Base-by-base conservation (phyloP, 2,329 filamentous ascomycete genomes). In the Elsinoe australis region DNA sequence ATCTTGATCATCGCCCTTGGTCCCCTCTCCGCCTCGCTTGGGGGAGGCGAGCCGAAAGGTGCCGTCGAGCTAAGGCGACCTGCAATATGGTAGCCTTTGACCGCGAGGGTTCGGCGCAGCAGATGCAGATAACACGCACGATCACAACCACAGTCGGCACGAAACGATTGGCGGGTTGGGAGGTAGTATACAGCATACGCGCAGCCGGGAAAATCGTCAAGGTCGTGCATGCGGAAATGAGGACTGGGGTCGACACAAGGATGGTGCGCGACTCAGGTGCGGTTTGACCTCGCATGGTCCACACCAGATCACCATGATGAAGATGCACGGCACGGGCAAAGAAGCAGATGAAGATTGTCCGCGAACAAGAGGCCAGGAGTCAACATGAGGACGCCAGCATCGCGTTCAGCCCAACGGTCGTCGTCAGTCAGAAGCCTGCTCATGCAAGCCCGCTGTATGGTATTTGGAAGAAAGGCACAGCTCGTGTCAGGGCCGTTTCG, bases 1-100 rank as follows among this genome's bases (percentile, higher is more conserved):
- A 44, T 32, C 24, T 44, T 26, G 21, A 19, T 44, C 14, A 44
- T 44, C 39, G 39, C 29, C 39, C n/a, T n/a, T n/a, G n/a, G n/a
- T n/a, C 19, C 36, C 36, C 26, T 21, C 26, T 21, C 10, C 26
- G 36, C 39, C 31, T 44, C 39, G 39, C 26, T 44, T 44, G 26
- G 24, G 39, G 39, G 21, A 44, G 17, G 28, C 39, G 39, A 24
- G 17, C 38, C 38, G 38, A 29, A 28, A 31, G 18, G 24, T n/a
- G n/a, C n/a, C n/a, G n/a, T n/a, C n/a, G n/a, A n/a, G n/a, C n/a
- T n/a, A n/a, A n/a, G n/a, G n/a, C n/a, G n/a, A n/a, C n/a, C n/a
- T n/a, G n/a, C n/a, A n/a, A n/a, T n/a, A n/a, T n/a, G n/a, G 35
- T n/a, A 39, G 19, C 17, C 21, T 19, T 21, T 17, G 17, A 19